Evolutionary conservation across 371 early-diverging fungal species (phyloP), one percentile per base, ranked within the genome.

Genomic region (Apophysomyces elegans): DNA sequence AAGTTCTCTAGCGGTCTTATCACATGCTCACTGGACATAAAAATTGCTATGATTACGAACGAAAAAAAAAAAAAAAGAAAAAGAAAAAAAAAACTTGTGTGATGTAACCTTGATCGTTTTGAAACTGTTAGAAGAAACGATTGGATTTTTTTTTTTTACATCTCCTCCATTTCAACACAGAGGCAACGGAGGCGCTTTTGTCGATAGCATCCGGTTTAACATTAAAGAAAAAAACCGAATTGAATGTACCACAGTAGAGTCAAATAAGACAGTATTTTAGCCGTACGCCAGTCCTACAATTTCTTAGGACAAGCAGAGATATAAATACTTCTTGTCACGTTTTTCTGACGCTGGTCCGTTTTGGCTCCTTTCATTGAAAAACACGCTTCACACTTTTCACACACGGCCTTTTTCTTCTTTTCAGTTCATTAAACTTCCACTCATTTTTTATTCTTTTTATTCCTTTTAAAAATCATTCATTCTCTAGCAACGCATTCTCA

Each of bases 401-500:
- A 47, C 47, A 47, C 47, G 7, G 7, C n/a, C 16, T 47, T 47
- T 47, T 47, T 47, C n/a, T 47, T 47, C n/a, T 4, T 12, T 47
- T 47, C 16, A 14, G 7, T 47, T 16, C n/a, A 14, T 14, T 14
- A 47, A 47, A 11, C 16, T 47, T 47, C 47, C 47, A 47, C 16
- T 47, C 47, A 47, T 47, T 47, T n/a, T n/a, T n/a, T 47, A 14
- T 47, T n/a, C 47, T n/a, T 47, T n/a, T 47, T n/a, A 7, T n/a
- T 47, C 7, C 13, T 47, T 3, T 47, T 18, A 26, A 26, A 26
- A 26, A 26, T 37, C 50, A 47, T 18, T 50, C 38, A 41, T 47
- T 62, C 36, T 38, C 62, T 62, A 58, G 41, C 13, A 54, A 62
- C n/a, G 36, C 37, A 32, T 32, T 38, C 45, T 26, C 7, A 43